Conservation (phyloP, 2,329 filamentous ascomycete species). For the Nakataea oryzae region DNA sequence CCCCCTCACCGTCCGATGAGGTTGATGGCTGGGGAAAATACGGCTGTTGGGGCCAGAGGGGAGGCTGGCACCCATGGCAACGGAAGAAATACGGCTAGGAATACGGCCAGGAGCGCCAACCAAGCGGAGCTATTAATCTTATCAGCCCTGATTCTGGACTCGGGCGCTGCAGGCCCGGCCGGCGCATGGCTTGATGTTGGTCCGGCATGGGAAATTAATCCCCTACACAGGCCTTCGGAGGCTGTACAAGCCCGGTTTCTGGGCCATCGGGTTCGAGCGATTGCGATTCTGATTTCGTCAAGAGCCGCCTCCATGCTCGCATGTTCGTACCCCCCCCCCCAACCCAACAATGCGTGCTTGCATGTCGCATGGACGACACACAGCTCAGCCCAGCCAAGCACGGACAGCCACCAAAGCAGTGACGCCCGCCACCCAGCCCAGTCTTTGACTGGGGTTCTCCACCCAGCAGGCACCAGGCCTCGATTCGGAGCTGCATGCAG, state of each 20-base stretch:
- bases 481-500: neutral
- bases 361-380: neutral
- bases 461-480: neutral
- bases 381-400: neutral
- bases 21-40: neutral
- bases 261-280: neutral
- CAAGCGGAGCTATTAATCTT: neutral
- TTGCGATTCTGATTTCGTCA: neutral
- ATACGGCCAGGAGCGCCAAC: neutral
- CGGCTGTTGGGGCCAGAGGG: neutral
- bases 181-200: neutral
- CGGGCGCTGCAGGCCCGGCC: neutral
- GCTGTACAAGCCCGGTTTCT: neutral
- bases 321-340: no score
- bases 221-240: neutral
- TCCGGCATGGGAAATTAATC: neutral
- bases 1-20: neutral
- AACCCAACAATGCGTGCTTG: no score
- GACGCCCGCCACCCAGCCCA: neutral
- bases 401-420: no score
- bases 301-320: neutral
- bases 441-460: neutral
- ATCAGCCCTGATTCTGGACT: neutral
- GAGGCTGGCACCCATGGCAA: neutral
- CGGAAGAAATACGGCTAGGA: neutral